Evolutionary conservation across 495 filamentous ascomycete genomes (phyloP).

Genomic region (Penicillium daleae): DNA sequence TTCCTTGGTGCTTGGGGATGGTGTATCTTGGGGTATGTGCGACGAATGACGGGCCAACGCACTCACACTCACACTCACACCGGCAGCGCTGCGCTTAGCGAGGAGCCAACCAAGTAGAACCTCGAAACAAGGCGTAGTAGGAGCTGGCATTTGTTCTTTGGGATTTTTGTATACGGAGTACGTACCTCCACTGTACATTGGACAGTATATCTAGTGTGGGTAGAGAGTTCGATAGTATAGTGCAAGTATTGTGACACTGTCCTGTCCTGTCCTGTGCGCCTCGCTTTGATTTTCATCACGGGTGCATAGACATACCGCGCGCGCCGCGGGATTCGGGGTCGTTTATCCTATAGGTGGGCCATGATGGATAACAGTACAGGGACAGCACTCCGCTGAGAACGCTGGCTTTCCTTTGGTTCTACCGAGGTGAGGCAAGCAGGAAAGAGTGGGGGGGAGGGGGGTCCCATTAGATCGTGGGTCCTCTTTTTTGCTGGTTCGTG

Average conservation of each 20-base stretch:
- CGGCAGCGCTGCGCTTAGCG: background rate
- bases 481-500: background rate
- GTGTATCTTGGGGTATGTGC: background rate
- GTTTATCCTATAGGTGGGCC: constrained; percentile 1
- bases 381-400: no score
- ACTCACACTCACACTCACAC: constrained; percentile 3
- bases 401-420: background rate
- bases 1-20: no score
- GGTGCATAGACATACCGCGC: background rate
- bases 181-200: no score
- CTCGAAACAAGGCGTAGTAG: background rate
- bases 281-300: background rate
- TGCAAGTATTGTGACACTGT: no score
- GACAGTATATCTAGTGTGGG: no score
- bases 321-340: background rate
- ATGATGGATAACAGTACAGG: no score
- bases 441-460: background rate
- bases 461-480: background rate
- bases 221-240: no score
- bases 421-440: background rate
- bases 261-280: no score
- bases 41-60: constrained; percentile 12
- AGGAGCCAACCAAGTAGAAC: background rate
- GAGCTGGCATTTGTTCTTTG: no score
- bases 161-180: no score